These are phyloP conservation scores for Podaxis sp. DNA, from an alignment of 768 basidiomycete species.

Conservation along the genomic window DNA sequence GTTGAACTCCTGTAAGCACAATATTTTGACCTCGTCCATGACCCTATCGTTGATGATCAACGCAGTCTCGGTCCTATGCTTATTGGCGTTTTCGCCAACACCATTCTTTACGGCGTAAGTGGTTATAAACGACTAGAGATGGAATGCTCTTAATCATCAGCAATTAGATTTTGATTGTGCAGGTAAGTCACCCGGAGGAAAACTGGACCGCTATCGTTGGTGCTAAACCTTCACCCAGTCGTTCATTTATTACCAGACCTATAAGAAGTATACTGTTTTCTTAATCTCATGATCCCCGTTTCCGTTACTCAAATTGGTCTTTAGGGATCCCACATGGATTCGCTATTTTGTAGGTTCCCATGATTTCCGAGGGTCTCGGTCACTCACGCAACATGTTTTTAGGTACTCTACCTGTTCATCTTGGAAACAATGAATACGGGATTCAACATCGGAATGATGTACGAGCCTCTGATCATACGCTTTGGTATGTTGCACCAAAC, in stretches of 20 bases:
- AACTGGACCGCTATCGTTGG: background rate
- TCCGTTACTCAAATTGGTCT: background rate
- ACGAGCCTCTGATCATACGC: constrained; percentile 41
- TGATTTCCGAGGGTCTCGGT: background rate
- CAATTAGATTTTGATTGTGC: constrained; percentile 32
- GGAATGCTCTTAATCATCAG: background rate
- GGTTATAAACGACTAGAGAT: background rate
- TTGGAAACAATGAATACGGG: constrained; percentile 43
- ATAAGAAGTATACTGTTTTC: constrained; percentile 31
- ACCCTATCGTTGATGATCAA: background rate
- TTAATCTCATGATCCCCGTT: background rate
- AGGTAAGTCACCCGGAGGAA: constrained; percentile 22
- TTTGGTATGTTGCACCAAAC: constrained; percentile 24
- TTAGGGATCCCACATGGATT: constrained; percentile 41
- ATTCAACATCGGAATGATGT: constrained; percentile 44
- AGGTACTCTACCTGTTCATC: constrained; percentile 43
- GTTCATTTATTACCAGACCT: constrained; percentile 37
- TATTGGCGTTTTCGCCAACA: constrained; percentile 39
- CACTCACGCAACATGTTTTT: background rate
- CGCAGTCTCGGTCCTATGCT: constrained; percentile 44
- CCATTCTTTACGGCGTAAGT: constrained; percentile 45
- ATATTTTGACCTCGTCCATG: background rate
- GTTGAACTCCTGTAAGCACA: constrained; percentile 3
- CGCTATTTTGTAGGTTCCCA: constrained; percentile 21
- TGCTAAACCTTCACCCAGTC: constrained; percentile 19